Conservation (phyloP, 1,139 yeast genomes). For the Blastobotrys proliferans region DNA sequence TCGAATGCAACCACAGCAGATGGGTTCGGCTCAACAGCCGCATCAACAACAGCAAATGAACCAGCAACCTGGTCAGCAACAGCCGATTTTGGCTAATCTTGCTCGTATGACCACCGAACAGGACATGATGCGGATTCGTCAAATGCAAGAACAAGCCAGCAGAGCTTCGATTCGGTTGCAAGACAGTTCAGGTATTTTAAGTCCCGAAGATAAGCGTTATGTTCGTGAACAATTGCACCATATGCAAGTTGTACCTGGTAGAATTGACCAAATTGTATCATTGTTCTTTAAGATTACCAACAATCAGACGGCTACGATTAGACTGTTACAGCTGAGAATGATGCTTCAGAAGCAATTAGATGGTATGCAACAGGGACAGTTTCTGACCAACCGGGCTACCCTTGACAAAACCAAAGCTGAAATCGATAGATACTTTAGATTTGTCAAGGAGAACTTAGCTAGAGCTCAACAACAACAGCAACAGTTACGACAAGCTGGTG, state of each 20-base stretch:
- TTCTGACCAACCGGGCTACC: slow-evolving; percentile 64
- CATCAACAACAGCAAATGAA: slow-evolving; percentile 16
- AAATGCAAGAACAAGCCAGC: slow-evolving; percentile 64
- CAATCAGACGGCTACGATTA: slow-evolving; percentile 68
- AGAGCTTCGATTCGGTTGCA: slow-evolving; percentile 61
- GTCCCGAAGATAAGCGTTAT: slow-evolving; percentile 59
- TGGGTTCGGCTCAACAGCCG: slow-evolving; percentile 22
- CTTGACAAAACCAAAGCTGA: slow-evolving; percentile 67
- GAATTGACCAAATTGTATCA: slow-evolving; percentile 73
- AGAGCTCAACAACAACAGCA: slow-evolving; percentile 16
- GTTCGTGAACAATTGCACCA: slow-evolving; percentile 57
- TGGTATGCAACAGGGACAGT: slow-evolving; percentile 56
- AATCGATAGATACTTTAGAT: slow-evolving; percentile 68
- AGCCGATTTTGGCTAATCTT: slow-evolving; percentile 19
- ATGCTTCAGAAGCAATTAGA: slow-evolving; percentile 77
- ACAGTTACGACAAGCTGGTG: slow-evolving; percentile 3
- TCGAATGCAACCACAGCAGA: slow-evolving; percentile 24
- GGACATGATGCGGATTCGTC: slow-evolving; percentile 53
- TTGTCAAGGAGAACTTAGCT: slow-evolving; percentile 54
- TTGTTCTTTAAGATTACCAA: slow-evolving; percentile 71
- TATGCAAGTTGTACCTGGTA: slow-evolving; percentile 59
- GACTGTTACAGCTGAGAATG: slow-evolving; percentile 71
- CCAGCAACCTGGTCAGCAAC: slow-evolving; percentile 14
- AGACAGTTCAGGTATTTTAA: slow-evolving; percentile 57
- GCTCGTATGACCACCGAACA: slow-evolving; percentile 34